A percentile compares a stretch with the other conserved stretches of the same genome.
These are phyloP conservation scores for Toxoplasma gondii DNA, from an alignment of 169 alveolate genomes.

Conservation along the genomic window DNA sequence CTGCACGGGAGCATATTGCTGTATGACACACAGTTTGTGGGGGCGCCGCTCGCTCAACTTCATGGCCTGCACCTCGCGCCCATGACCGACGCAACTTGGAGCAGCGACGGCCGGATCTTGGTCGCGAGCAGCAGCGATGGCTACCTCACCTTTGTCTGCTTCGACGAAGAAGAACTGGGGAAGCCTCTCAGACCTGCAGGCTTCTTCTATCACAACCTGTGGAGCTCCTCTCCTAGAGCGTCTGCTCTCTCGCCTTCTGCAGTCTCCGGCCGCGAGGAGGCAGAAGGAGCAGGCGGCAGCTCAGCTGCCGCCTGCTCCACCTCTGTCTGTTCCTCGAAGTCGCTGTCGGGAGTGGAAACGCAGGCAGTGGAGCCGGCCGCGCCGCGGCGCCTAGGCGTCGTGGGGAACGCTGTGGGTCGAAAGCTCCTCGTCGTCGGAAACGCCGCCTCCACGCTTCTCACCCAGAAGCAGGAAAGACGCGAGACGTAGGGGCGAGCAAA, in stretches of 20 bases:
- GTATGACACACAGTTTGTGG: conserved; percentile 85
- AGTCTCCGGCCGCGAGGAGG: neutral
- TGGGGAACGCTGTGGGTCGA: neutral
- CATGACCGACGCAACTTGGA: conserved; percentile 94
- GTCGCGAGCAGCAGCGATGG: conserved; percentile 94
- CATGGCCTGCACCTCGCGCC: conserved; percentile 92
- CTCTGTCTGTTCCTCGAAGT: neutral
- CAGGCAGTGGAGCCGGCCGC: neutral
- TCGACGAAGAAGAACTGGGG: conserved; percentile 88
- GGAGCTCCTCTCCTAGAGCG: neutral
- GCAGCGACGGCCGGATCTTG: conserved; percentile 88
- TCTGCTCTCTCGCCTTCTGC: neutral
- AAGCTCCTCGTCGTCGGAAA: neutral
- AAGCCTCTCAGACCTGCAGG: neutral
- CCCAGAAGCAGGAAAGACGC: neutral
- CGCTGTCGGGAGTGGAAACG: neutral
- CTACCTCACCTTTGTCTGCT: conserved; percentile 86
- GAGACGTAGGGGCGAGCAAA: neutral
- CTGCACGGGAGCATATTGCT: conserved; percentile 87
- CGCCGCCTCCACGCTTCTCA: neutral
- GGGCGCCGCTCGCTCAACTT: conserved; percentile 89
- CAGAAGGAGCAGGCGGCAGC: neutral
- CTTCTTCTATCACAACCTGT: neutral
- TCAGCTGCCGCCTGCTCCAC: neutral
- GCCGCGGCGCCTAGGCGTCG: neutral